Evolutionary conservation across 2,329 filamentous ascomycete species (phyloP).

Genomic region (Hypoxylon sp.): DNA sequence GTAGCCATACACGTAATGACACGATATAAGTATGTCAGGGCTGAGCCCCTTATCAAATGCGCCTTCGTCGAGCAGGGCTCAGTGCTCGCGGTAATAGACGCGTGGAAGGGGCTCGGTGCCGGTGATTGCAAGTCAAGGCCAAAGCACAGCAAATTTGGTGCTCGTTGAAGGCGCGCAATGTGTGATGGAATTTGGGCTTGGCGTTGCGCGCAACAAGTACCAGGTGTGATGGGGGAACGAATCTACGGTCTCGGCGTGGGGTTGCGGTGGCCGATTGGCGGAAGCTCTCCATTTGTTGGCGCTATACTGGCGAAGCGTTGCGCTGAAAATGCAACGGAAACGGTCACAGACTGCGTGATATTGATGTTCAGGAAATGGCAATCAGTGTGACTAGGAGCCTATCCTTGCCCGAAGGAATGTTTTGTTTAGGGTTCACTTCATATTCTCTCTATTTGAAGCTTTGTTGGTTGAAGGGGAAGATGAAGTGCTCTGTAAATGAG

Average conservation of each 20-base stretch:
- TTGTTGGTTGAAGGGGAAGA: constrained; percentile 14
- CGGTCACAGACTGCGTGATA: constrained; percentile 41
- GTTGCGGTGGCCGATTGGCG: constrained; percentile 42
- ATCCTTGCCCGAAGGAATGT: constrained; percentile 21
- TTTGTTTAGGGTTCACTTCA: constrained; percentile 21
- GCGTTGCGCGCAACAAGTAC: constrained; percentile 26
- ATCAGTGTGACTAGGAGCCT: constrained; percentile 30
- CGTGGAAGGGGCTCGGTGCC: constrained; percentile 9
- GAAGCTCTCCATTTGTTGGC: constrained; percentile 38
- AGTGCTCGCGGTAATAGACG: constrained; percentile 18
- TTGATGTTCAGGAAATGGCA: constrained; percentile 29
- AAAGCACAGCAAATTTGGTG: constrained; percentile 21
- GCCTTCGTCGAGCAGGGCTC: constrained; percentile 13
- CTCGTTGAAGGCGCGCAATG: constrained; percentile 31
- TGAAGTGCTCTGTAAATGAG: constrained; percentile 7
- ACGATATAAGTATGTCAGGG: constrained; percentile 21
- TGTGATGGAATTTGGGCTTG: constrained; percentile 37
- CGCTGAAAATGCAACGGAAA: constrained; percentile 38
- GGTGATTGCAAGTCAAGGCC: constrained; percentile 15
- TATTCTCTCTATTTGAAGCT: constrained; percentile 14
- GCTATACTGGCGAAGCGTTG: constrained; percentile 39
- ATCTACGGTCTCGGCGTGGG: constrained; percentile 40
- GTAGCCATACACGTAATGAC: constrained; percentile 30
- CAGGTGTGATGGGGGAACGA: constrained; percentile 38
- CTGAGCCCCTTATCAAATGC: constrained; percentile 3